A percentile compares a stretch with the other conserved stretches of the same genome.
Conservation (phyloP, 768 basidiomycete genomes). For the Kondoa subrosea region DNA sequence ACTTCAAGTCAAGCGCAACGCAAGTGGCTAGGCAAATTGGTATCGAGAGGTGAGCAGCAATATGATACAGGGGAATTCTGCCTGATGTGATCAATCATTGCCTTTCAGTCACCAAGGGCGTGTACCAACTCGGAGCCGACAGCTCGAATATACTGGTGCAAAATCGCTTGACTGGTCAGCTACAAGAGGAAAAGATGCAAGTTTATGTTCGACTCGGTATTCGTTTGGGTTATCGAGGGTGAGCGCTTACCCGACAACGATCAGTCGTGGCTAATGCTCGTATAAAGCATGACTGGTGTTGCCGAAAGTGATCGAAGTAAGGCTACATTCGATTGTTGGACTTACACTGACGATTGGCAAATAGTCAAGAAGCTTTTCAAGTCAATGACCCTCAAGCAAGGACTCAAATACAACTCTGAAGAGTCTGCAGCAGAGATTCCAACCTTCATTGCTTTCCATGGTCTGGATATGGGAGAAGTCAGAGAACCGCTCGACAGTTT, state of each 20-base stretch:
- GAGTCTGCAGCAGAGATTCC: constrained; percentile 70
- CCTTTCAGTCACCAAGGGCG: constrained; percentile 69
- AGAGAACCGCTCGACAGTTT: constrained; percentile 66
- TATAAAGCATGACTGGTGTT: constrained; percentile 9
- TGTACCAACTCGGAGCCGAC: constrained; percentile 84
- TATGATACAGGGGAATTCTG: not conserved
- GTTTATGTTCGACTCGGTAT: constrained; percentile 85
- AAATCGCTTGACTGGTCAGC: constrained; percentile 71
- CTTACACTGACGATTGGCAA: constrained; percentile 2
- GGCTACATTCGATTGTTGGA: not conserved
- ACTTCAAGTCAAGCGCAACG: constrained; percentile 80
- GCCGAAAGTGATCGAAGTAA: constrained; percentile 2
- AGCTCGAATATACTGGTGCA: constrained; percentile 90
- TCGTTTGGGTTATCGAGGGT: constrained; percentile 61
- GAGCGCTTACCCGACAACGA: constrained; percentile 57
- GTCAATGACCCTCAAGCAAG: constrained; percentile 82
- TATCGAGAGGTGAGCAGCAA: constrained; percentile 34
- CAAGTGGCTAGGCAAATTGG: constrained; percentile 87
- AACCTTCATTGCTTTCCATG: constrained; percentile 75
- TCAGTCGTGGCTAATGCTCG: constrained; percentile 77
- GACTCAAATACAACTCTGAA: constrained; percentile 73
- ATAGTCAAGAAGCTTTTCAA: constrained; percentile 68
- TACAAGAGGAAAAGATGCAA: constrained; percentile 98
- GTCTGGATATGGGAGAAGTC: constrained; percentile 65
- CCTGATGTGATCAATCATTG: not conserved